Conservation (phyloP, 1,139 yeast species). For the Geotrichum bryndzae region DNA sequence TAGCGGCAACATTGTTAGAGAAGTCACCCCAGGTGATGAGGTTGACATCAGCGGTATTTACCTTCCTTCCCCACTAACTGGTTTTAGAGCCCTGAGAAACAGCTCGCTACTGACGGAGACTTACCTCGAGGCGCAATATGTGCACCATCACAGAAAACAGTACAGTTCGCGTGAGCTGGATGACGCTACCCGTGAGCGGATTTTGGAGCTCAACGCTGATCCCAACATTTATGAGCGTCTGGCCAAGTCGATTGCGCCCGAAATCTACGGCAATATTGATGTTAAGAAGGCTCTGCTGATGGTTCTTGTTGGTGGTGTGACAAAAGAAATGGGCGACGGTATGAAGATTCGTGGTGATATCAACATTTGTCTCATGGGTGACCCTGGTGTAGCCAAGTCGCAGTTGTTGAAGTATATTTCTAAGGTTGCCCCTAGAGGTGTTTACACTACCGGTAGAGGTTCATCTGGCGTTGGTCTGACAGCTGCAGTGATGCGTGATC, state of each 20-base stretch:
- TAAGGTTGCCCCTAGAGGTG: slow-evolving; percentile 93
- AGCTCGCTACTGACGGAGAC: slow-evolving; percentile 86
- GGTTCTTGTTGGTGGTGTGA: slow-evolving; percentile 89
- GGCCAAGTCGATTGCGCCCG: slow-evolving; percentile 93
- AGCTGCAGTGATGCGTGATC: slow-evolving; percentile 98
- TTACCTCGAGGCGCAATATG: slow-evolving; percentile 79
- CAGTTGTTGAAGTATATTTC: slow-evolving; percentile 88
- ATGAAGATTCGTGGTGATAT: slow-evolving; percentile 96
- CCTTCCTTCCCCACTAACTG: slow-evolving; percentile 92
- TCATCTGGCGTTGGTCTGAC: slow-evolving; percentile 98
- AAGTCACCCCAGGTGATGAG: slow-evolving; percentile 88
- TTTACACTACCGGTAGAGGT: slow-evolving; percentile 97
- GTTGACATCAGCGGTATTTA: slow-evolving; percentile 90
- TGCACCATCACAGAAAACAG: slow-evolving; percentile 82
- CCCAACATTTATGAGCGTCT: slow-evolving; percentile 76
- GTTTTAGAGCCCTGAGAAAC: slow-evolving; percentile 84
- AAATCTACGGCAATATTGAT: slow-evolving; percentile 89
- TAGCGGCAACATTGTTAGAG: slow-evolving; percentile 82
- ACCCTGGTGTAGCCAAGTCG: slow-evolving; percentile 99
- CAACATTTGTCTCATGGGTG: slow-evolving; percentile 96
- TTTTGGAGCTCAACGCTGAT: slow-evolving; percentile 47
- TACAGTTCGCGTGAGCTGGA: slow-evolving; percentile 64
- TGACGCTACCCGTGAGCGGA: slow-evolving; percentile 49
- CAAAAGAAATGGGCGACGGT: slow-evolving; percentile 93
- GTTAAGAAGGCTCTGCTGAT: slow-evolving; percentile 85